Percentiles rank a stretch among this genome's conserved stretches.
Evolutionary conservation across 352 stramenopile genomes (phyloP).

Genomic region (Globisporangium orthogonon): DNA sequence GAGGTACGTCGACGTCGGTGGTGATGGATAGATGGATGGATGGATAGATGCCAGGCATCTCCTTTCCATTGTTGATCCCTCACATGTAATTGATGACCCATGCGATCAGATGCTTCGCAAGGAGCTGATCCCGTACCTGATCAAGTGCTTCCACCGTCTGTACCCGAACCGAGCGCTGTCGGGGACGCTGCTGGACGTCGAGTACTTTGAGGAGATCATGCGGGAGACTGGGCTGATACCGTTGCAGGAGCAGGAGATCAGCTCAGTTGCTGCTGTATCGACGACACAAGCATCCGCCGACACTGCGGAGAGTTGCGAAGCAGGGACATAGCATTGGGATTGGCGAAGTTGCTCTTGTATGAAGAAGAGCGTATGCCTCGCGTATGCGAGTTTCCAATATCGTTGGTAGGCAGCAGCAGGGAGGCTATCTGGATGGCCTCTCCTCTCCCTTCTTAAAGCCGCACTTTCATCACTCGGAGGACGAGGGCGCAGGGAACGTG

Average conservation of each 20-base stretch:
- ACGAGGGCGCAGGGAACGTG: slow-evolving; percentile 19
- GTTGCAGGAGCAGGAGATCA: not conserved
- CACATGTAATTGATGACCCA: not conserved
- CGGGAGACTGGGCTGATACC: slow-evolving; percentile 13
- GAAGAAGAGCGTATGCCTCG: too few species aligned
- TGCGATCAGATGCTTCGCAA: slow-evolving; percentile 33
- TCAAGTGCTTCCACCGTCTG: slow-evolving; percentile 68
- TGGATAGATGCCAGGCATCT: too few species aligned
- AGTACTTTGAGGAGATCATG: slow-evolving; percentile 41
- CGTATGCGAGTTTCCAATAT: too few species aligned
- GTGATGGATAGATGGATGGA: too few species aligned
- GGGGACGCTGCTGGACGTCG: slow-evolving; percentile 11
- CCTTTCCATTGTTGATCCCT: too few species aligned
- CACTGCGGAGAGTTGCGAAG: not conserved
- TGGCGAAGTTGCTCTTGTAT: too few species aligned
- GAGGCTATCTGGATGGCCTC: not conserved
- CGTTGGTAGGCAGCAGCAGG: not conserved
- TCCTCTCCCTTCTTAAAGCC: too few species aligned
- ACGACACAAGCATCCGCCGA: not conserved
- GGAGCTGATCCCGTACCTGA: slow-evolving; percentile 59
- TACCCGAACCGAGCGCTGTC: slow-evolving; percentile 33
- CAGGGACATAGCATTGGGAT: not conserved
- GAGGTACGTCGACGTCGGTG: not conserved
- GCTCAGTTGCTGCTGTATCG: not conserved
- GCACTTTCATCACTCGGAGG: not conserved